Conservation (phyloP, 148 eudicot species). For the Camellia lanceoleosa region DNA sequence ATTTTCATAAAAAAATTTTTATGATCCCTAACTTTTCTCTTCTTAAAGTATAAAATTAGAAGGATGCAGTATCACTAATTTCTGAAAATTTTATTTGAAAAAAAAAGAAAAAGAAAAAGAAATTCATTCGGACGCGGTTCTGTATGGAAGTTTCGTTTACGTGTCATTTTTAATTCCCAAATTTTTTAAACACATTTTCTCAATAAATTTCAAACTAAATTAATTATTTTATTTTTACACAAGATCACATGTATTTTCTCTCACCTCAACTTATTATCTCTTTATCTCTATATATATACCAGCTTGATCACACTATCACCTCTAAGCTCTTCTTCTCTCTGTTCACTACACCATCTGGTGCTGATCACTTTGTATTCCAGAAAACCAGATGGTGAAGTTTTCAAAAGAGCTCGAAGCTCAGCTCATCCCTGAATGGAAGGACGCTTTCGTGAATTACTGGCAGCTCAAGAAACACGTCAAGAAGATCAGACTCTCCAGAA, state of each 20-base stretch:
- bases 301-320: neutral
- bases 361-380: neutral
- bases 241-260: neutral
- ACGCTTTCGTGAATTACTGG: constrained; percentile 83
- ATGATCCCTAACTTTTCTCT: too few species aligned
- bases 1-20: too few species aligned
- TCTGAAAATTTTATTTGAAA: too few species aligned
- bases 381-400: constrained; percentile 75
- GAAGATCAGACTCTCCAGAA: constrained; percentile 54
- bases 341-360: neutral
- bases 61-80: too few species aligned
- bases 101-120: too few species aligned
- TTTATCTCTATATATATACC: constrained; percentile 14
- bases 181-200: too few species aligned
- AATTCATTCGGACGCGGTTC: too few species aligned
- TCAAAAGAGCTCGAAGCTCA: constrained; percentile 94
- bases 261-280: neutral
- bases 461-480: constrained; percentile 80
- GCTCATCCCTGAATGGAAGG: constrained; percentile 93
- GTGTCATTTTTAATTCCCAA: too few species aligned
- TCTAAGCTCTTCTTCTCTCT: constrained; percentile 14
- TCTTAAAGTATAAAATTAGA: too few species aligned
- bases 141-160: too few species aligned
- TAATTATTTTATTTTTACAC: neutral
- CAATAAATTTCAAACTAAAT: too few species aligned